These are phyloP conservation scores for Xylariales sp. DNA, from an alignment of 2,329 filamentous ascomycete species.

Conservation along the genomic window DNA sequence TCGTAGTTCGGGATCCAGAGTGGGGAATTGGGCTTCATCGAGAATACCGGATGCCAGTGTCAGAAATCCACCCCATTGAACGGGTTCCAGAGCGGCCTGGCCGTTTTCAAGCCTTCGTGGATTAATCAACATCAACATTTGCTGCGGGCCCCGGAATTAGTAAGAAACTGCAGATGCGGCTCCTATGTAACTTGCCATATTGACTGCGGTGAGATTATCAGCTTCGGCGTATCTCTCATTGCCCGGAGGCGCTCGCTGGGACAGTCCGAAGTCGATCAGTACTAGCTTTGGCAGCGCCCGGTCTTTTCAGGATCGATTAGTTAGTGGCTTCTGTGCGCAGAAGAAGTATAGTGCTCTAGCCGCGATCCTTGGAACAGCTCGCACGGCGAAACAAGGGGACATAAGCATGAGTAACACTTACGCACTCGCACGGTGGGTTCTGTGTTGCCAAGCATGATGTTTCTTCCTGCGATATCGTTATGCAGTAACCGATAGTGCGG, in stretches of 20 bases:
- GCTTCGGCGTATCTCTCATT: not conserved
- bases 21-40: not conserved
- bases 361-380: not conserved
- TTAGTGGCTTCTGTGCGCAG: not conserved
- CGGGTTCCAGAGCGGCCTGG: no score
- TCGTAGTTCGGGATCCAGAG: slow-evolving; percentile 21
- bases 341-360: not conserved
- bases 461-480: slow-evolving; percentile 20
- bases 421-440: slow-evolving; percentile 3
- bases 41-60: no score
- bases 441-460: slow-evolving; percentile 19
- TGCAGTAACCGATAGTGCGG: not conserved
- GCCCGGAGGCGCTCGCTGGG: not conserved
- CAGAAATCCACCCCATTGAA: no score
- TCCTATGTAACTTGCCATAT: no score
- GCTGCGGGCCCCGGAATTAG: not conserved
- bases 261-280: slow-evolving; percentile 31
- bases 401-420: slow-evolving; percentile 1
- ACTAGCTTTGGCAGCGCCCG: slow-evolving; percentile 11
- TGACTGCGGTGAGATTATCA: no score
- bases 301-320: slow-evolving; percentile 13
- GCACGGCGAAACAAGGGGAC: no score
- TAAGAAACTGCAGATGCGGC: no score
- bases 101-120: no score
- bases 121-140: not conserved